Evolutionary conservation across 116 monocot species (phyloP).

Genomic region (Cymodocea nodosa): DNA sequence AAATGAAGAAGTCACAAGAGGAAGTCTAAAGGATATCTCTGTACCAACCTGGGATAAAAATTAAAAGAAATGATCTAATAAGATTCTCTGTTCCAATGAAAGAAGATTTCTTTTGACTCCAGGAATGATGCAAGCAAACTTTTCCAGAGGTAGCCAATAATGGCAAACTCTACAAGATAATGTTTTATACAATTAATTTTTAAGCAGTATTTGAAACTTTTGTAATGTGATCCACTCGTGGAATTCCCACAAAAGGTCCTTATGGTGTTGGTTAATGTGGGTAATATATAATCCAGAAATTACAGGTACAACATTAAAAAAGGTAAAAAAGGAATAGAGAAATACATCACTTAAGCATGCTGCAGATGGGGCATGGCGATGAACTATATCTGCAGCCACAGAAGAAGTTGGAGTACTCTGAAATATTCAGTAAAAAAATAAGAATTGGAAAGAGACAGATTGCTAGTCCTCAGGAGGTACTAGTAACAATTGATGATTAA

Average conservation of each 20-base stretch:
- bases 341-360: conserved; percentile 71
- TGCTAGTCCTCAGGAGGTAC: background rate
- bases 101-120: too few species aligned
- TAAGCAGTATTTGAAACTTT: too few species aligned
- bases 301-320: background rate
- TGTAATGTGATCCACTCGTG: too few species aligned
- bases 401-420: conserved; percentile 46
- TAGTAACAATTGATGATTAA: too few species aligned
- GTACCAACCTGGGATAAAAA: conserved; percentile 58
- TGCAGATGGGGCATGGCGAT: conserved; percentile 67
- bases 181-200: too few species aligned
- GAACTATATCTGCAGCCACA: conserved; percentile 63
- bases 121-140: too few species aligned
- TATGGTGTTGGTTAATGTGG: too few species aligned
- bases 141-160: too few species aligned
- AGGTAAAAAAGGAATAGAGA: conserved; percentile 3
- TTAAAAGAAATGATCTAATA: background rate
- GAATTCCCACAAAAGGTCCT: too few species aligned
- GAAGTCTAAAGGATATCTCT: conserved; percentile 83
- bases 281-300: too few species aligned
- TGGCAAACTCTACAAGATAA: too few species aligned
- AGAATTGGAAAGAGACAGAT: background rate
- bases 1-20: conserved; percentile 68
- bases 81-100: too few species aligned
- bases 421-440: conserved; percentile 5